Conservation (phyloP, 192 early-diverging fungal species). For the Chytriomyces sp. region DNA sequence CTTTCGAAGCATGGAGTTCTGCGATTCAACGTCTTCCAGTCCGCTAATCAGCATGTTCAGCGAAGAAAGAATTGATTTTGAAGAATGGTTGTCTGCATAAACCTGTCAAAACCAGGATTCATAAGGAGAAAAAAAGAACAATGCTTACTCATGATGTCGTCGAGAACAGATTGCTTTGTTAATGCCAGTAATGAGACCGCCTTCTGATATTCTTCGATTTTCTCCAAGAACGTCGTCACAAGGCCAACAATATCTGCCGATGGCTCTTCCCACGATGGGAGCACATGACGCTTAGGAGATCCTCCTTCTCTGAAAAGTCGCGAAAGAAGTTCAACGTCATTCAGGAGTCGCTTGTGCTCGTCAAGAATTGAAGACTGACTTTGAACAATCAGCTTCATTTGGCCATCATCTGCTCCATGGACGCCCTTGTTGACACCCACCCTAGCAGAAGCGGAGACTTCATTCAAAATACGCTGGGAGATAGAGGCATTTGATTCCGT, state of each 20-base stretch:
- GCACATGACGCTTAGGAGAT: not conserved
- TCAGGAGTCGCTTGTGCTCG: slow-evolving; percentile 27
- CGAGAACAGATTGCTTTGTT: slow-evolving; percentile 29
- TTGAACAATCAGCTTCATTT: slow-evolving; percentile 29
- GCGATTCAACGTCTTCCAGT: slow-evolving; percentile 31
- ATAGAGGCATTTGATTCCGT: slow-evolving; percentile 32
- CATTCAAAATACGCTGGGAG: slow-evolving; percentile 29
- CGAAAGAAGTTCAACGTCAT: slow-evolving; percentile 23
- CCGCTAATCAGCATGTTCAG: slow-evolving; percentile 34
- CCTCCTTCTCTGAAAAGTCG: slow-evolving; percentile 21
- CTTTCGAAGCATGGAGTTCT: slow-evolving; percentile 23
- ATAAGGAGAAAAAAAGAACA: slow-evolving; percentile 1
- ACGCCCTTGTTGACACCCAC: not conserved
- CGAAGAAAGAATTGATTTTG: slow-evolving; percentile 30
- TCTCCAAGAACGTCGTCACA: slow-evolving; percentile 21
- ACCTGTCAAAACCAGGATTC: not conserved
- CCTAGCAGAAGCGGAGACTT: slow-evolving; percentile 3
- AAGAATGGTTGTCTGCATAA: not conserved
- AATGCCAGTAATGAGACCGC: slow-evolving; percentile 19
- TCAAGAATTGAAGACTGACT: slow-evolving; percentile 26
- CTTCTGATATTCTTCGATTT: slow-evolving; percentile 36
- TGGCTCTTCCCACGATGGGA: not conserved
- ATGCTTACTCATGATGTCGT: slow-evolving; percentile 20
- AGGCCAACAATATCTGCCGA: slow-evolving; percentile 9
- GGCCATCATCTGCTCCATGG: slow-evolving; percentile 1